Evolutionary conservation across 2,329 filamentous ascomycete genomes (phyloP).

Genomic region (Drechslerella dactyloides): DNA sequence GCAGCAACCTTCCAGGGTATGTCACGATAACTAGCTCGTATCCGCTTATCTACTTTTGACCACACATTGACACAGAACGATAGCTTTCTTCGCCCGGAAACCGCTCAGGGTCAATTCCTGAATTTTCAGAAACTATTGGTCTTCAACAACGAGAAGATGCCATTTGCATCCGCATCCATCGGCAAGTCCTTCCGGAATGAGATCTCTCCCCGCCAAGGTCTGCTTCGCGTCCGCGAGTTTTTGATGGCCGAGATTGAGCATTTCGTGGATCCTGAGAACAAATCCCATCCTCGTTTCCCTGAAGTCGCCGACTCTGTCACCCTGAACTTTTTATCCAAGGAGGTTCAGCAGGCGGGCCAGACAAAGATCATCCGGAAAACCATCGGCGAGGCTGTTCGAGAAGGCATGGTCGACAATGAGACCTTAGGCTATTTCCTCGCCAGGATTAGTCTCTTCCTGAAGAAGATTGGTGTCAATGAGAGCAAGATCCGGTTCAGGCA

Average conservation of each 20-base stretch:
- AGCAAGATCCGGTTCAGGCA: slow-evolving; percentile 93
- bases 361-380: slow-evolving; percentile 75
- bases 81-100: slow-evolving; percentile 83
- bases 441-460: slow-evolving; percentile 87
- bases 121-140: slow-evolving; percentile 96
- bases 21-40: background rate
- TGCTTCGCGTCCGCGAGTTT: slow-evolving; percentile 94
- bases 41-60: background rate
- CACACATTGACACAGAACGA: background rate
- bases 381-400: slow-evolving; percentile 84
- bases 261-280: slow-evolving; percentile 92
- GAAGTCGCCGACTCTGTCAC: slow-evolving; percentile 79
- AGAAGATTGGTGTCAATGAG: slow-evolving; percentile 84
- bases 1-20: slow-evolving; percentile 76
- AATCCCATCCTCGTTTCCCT: slow-evolving; percentile 87
- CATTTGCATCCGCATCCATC: slow-evolving; percentile 94
- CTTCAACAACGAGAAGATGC: slow-evolving; percentile 94
- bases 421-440: slow-evolving; percentile 97
- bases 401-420: slow-evolving; percentile 90
- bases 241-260: slow-evolving; percentile 99
- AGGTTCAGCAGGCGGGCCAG: slow-evolving; percentile 85
- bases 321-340: slow-evolving; percentile 80
- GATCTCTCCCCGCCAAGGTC: slow-evolving; percentile 88
- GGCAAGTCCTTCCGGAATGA: slow-evolving; percentile 99
- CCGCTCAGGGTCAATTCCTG: slow-evolving; percentile 95